Conservation (phyloP, 2,329 filamentous ascomycete genomes). For the Blumeria hordei region DNA sequence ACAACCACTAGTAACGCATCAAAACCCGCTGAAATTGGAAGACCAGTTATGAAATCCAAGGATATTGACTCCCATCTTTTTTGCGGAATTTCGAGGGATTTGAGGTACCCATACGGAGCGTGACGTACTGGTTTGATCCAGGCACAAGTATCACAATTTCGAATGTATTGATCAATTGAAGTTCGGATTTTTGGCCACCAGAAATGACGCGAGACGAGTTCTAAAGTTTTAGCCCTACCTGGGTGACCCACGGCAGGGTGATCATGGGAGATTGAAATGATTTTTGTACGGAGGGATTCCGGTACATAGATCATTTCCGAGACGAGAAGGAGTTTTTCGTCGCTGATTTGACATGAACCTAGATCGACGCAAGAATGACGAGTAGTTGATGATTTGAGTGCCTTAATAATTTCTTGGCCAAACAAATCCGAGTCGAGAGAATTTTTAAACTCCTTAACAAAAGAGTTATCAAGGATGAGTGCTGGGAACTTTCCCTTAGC, state of each 20-base stretch:
- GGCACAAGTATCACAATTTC: neutral
- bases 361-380: neutral
- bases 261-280: neutral
- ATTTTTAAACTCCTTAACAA: neutral
- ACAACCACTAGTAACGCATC: neutral
- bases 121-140: neutral
- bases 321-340: neutral
- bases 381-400: neutral
- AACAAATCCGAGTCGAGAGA: neutral
- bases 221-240: neutral
- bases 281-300: neutral
- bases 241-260: neutral
- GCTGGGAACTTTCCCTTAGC: neutral
- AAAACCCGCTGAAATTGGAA: neutral
- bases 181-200: neutral
- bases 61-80: neutral
- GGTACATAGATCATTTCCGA: neutral
- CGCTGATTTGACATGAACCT: neutral
- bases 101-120: neutral
- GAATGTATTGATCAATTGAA: neutral
- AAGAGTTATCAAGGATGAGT: neutral
- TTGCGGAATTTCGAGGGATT: neutral
- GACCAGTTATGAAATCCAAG: neutral
- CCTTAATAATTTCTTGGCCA: neutral
- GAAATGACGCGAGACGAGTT: neutral